Evolutionary conservation across 2,329 filamentous ascomycete species (phyloP), one percentile per base, ranked within the genome.

Genomic region (Thelonectria olida): DNA sequence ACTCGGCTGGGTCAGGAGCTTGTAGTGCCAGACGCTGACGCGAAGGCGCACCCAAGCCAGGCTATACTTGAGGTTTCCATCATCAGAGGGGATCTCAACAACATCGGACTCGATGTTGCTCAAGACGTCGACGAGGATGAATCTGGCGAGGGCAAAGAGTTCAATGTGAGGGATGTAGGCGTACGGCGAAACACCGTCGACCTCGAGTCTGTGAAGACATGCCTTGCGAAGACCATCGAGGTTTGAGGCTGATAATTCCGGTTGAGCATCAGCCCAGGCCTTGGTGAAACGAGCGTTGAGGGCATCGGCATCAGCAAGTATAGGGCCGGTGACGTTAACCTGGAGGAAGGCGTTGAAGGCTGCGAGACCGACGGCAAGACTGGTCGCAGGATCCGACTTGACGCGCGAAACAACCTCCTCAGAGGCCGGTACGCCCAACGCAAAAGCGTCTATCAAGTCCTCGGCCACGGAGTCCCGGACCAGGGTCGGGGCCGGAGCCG

Each of bases 161-260:
- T 97, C 93, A 13, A 97, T 83, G 66, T 91, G 86, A 1, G 94
- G 93, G 19, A 93, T 93, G 59, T 97, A 84, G 48, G 90, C 87
- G 76, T 98, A 99, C 0, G 92, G 90, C 0, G 92, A 90, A 45
- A 96, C 90, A 10, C 96, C 96, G 75, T 99, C 96, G 1, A 93
- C 84, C 22, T 90, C 87, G 8, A 98, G 82, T 15, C 86, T 86
- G 2, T 79, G 78, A n/a, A 97, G 80, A 52, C 93, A 88, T 17
- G 83, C 77, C 63, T 83, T 82, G 55, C 85, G 82, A 15, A 89
- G 71, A 1, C 75, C 72, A 42, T 78, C 76, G 1, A 84, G 58
- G 7, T 65, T 49, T 9, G 38, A 34, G 9, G 47, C 54, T 3
- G 57, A 45, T 19, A 39, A 48, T 12, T 57, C 62, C 10, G 42